Evolutionary conservation across 495 filamentous ascomycete genomes (phyloP), one percentile per base, ranked within the genome.

Genomic region (Xylaria longipes): DNA sequence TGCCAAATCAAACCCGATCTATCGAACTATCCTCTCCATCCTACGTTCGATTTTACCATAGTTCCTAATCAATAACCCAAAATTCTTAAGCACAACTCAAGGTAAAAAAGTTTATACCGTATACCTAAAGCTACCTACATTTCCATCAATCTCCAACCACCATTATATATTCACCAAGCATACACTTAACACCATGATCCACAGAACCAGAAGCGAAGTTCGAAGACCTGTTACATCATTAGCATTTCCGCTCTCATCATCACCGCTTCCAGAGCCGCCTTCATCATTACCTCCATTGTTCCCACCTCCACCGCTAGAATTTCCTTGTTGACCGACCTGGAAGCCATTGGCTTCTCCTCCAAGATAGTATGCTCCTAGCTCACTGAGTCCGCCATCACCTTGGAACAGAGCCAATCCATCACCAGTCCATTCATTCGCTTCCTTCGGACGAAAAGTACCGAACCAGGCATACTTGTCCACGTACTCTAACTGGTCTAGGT

Each of bases 381-480:
- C 81, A 43, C 88, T 89, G 69, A 90, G 75, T 52, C 82, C 61
- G 9, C 88, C 88, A 14, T 86, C 74, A 25, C 81, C 75, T 39
- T 82, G 82, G 63, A 90, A 74, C 81, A 90, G 84, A 9, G 88
- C 85, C 6, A 79, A 79, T 57, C 87, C 86, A 5, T 86, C 82
- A 1, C 88, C 88, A 8, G 91, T 69, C 57, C 65, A 73, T 43
- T 41, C 83, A 68, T 90, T 91, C 20, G 82, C 85, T 41, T 83
- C 84, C 46, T 83, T 80, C 33, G 80, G 82, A 8, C 89, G 81
- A 76, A 91, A 91, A 41, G 83, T 73, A 46, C 89, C 89, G 73
- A 92, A 91, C 80, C 88, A 91, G 9, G 87, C 86, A 74, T 91
- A 91, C 50, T 80, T 84, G 29, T 81, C 82, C 17, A 90, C 79